Percentiles rank a stretch among this genome's conserved stretches.
These are phyloP conservation scores for Gentiana dahurica DNA, from an alignment of 257 asterid species.

Conservation along the genomic window DNA sequence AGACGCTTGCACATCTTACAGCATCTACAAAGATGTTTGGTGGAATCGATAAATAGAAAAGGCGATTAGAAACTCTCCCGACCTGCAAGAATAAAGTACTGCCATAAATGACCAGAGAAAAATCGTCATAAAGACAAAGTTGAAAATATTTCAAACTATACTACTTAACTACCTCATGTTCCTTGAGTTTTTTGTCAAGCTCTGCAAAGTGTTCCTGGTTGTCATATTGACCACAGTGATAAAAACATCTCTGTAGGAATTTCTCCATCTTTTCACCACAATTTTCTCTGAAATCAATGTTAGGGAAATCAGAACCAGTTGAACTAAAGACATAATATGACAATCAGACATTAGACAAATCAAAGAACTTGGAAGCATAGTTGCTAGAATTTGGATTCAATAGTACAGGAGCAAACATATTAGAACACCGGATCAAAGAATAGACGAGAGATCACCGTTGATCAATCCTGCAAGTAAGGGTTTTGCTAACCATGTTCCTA, in stretches of 20 bases:
- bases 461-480: slow-evolving; percentile 96
- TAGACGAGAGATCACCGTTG: slow-evolving; percentile 40
- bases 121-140: no score
- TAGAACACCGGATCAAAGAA: slow-evolving; percentile 7
- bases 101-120: no score
- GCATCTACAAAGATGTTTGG: slow-evolving; percentile 87
- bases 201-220: slow-evolving; percentile 53
- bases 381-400: neutral
- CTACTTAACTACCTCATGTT: slow-evolving; percentile 60
- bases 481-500: slow-evolving; percentile 78
- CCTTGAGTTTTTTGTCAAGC: slow-evolving; percentile 65
- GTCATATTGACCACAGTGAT: slow-evolving; percentile 89
- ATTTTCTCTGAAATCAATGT: slow-evolving; percentile 48
- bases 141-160: no score
- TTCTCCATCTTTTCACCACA: slow-evolving; percentile 92
- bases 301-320: neutral
- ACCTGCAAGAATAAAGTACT: slow-evolving; percentile 32
- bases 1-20: slow-evolving; percentile 80
- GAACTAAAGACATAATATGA: neutral
- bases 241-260: slow-evolving; percentile 76
- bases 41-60: slow-evolving; percentile 88
- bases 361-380: neutral
- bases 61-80: slow-evolving; percentile 74
- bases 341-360: neutral
- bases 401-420: neutral